A percentile compares a stretch with the other conserved stretches of the same genome.
These are phyloP conservation scores for Globisporangium radiosum DNA, from an alignment of 352 stramenopile genomes.

Conservation along the genomic window DNA sequence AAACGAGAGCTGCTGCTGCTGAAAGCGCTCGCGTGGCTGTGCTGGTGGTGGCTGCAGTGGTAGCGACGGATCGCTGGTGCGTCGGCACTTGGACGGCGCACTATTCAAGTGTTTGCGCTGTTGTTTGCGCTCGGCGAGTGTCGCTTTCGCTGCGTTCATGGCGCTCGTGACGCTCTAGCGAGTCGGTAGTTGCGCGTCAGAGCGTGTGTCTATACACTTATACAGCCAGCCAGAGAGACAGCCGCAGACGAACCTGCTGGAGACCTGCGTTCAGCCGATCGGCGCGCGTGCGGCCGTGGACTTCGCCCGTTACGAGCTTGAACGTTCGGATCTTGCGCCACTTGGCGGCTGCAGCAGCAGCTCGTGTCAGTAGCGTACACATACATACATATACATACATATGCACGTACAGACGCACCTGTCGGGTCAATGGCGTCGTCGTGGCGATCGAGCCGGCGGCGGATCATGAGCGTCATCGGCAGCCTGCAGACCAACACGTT, in stretches of 20 bases:
- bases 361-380: background rate
- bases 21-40: background rate
- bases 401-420: conserved; percentile 15
- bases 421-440: conserved; percentile 34
- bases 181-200: background rate
- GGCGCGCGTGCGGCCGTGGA: conserved; percentile 48
- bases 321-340: conserved; percentile 79
- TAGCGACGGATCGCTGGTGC: conserved; percentile 8
- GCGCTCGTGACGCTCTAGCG: conserved; percentile 11
- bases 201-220: too few relatives aligned
- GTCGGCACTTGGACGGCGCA: background rate
- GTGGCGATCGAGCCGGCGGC: conserved; percentile 52
- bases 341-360: conserved; percentile 32
- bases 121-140: background rate
- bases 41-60: background rate
- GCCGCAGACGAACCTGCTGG: conserved; percentile 23
- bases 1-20: conserved; percentile 15
- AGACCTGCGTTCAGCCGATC: conserved; percentile 50
- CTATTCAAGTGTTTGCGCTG: background rate
- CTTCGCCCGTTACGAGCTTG: conserved; percentile 46
- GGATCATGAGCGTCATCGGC: conserved; percentile 62
- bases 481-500: conserved; percentile 24
- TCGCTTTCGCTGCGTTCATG: conserved; percentile 6
- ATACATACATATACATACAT: too few relatives aligned
- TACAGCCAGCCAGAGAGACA: background rate